Base-by-base conservation (phyloP, 2,329 filamentous ascomycete species). In the Lachnellula cervina region DNA sequence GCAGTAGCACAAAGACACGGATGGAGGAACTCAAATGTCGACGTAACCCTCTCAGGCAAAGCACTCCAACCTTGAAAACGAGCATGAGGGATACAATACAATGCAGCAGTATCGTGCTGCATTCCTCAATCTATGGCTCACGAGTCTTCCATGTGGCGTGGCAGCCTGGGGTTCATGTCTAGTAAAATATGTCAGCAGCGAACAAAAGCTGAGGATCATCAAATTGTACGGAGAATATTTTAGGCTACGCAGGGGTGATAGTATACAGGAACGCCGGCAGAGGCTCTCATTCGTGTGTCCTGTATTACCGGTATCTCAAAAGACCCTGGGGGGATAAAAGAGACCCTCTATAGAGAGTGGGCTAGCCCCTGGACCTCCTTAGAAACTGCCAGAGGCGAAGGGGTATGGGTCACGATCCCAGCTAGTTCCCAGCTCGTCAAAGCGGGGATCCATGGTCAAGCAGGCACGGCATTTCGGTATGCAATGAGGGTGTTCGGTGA, bases 131-230 rank as follows among this genome's bases (percentile, higher is more conserved):
- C 55, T 45, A 43, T 44, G 34, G 17, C 28, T 25, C n/a, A 35
- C 13, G 17, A 44, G 23, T 42, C 21, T 35, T n/a, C 55, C 46
- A 54, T 57, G 55, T 54, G 51, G 55, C 47, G 53, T 43, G 46
- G 51, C 21, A 57, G 46, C 51, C 55, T 57, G 21, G 25, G 40
- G 16, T 51, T 56, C 46, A 54, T 57, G 51, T 57, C 54, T n/a
- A 50, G 43, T 37, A 32, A 47, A 19, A 47, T 48, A 57, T 44
- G 55, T 54, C 55, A 57, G 51, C 46, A 49, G 25, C 51, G 55
- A 51, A 57, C 51, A 48, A 51, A 37, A n/a, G 17, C 35, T 42
- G 7, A 42, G 46, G 32, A 54, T 44, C 17, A 21, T 16, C 5
- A 40, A 43, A 32, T 13, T 21, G 25, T 9, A 16, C 21, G 19